Evolutionary conservation across 2,329 filamentous ascomycete genomes (phyloP), one percentile per base, ranked within the genome.

Genomic region (Colletotrichum noveboracense): DNA sequence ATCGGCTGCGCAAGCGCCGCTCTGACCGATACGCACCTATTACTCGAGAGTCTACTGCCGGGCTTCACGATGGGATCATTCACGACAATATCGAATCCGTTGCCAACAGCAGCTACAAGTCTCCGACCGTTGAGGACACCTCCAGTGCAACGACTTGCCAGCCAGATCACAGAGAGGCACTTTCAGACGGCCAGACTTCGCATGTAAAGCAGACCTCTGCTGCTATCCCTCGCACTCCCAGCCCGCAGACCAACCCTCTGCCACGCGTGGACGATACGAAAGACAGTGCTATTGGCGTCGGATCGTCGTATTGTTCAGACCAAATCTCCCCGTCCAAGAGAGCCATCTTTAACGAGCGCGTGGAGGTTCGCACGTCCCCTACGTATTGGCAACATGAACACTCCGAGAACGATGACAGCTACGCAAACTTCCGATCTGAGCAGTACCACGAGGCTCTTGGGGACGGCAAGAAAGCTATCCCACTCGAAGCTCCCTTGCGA

Each of bases 301-400:
- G n/a, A 18, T 73, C 74, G 16, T 65, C 58, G 7, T 6, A 24
- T 14, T 55, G 21, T 66, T 74, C 58, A 7, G 28, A 58, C 6
- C 32, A 24, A 14, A 36, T 48, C n/a, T 48, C 48, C 12, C n/a
- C 48, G 18, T 52, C 61, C 34, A 76, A 76, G 28, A 34, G 65
- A 64, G 48, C 74, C 24, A 74, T 66, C 16, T 76, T 76, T 26
- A 71, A 66, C 55, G 74, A 76, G 28, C 66, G 71, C 6, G 74
- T 76, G 12, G 71, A 76, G 52, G 71, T 76, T 34, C 71, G 74
- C 34, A 76, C 71, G 4, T 74, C 74, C 43, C 74, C 74, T 7
- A 76, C 74, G 24, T 76, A 75, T 30, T 76, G 74, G 74, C 74
- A 76, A 38, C 60, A 66, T n/a, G 58, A 76, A 21, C 74, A 76